Conservation (phyloP, 2,329 filamentous ascomycete species). For the Monosporascus sp. region DNA sequence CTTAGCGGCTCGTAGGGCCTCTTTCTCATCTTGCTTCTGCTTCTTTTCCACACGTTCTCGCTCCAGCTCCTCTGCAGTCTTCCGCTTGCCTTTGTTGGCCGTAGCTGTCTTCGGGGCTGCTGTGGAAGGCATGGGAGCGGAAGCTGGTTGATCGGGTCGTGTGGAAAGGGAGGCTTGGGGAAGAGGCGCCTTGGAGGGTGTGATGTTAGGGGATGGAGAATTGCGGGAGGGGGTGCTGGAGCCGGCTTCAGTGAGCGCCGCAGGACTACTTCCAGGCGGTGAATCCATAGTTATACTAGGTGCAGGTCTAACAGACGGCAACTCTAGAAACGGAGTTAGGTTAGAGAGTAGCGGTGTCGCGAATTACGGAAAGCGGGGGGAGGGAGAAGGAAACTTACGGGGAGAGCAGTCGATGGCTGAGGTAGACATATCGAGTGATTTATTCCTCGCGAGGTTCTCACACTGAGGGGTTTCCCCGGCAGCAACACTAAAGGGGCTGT, state of each 20-base stretch:
- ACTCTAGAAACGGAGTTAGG: slow-evolving; percentile 4
- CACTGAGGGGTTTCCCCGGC: slow-evolving; percentile 18
- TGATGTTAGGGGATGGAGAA: slow-evolving; percentile 31
- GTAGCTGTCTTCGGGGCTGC: slow-evolving; percentile 2
- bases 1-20: slow-evolving; percentile 25
- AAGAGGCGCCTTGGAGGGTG: slow-evolving; percentile 17
- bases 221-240: slow-evolving; percentile 33
- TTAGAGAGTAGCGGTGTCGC: slow-evolving; percentile 8
- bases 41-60: slow-evolving; percentile 41
- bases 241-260: slow-evolving; percentile 36
- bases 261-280: slow-evolving; percentile 23
- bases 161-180: slow-evolving; percentile 15
- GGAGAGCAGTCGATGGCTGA: slow-evolving; percentile 8
- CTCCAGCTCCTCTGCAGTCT: slow-evolving; percentile 29
- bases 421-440: slow-evolving; percentile 11
- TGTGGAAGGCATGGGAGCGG: background rate
- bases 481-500: slow-evolving; percentile 7
- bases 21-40: slow-evolving; percentile 39
- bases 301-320: slow-evolving; percentile 5
- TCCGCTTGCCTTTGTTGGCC: slow-evolving; percentile 33
- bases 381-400: slow-evolving; percentile 11
- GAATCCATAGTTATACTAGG: slow-evolving; percentile 18
- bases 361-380: background rate
- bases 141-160: slow-evolving; percentile 5
- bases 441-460: slow-evolving; percentile 13